Evolutionary conservation across 108 stramenopile species (phyloP).

Genomic region (Bacterosira constricta): DNA sequence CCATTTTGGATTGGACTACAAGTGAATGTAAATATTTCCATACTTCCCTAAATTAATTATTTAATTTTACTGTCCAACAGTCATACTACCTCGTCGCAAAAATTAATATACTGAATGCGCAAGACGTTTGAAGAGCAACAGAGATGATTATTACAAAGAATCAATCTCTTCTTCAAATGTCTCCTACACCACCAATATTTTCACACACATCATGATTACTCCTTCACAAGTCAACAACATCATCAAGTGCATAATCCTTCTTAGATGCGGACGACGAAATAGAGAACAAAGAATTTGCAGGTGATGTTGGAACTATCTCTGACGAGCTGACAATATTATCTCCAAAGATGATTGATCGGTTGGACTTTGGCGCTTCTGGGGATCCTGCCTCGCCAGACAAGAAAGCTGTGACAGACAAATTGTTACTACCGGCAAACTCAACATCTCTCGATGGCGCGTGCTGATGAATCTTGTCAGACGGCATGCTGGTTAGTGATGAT

Average conservation of each 20-base stretch:
- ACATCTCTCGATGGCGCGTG: neutral
- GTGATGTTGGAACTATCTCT: neutral
- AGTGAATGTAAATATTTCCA: too few species aligned
- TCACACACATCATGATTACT: neutral
- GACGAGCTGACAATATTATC: neutral
- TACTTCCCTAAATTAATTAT: too few species aligned
- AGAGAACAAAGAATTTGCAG: neutral
- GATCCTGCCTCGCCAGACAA: neutral
- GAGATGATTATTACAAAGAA: neutral
- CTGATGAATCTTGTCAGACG: neutral
- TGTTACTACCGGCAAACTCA: neutral
- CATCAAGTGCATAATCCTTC: neutral
- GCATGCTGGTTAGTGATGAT: neutral
- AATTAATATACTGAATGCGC: neutral
- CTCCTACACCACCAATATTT: neutral
- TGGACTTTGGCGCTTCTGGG: neutral
- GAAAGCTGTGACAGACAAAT: slow-evolving; percentile 4
- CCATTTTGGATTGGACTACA: too few species aligned
- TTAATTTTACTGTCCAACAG: too few species aligned
- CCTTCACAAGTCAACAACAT: slow-evolving; percentile 9
- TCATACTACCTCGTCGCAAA: too few species aligned
- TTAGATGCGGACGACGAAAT: neutral
- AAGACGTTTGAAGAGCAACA: neutral
- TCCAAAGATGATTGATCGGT: neutral
- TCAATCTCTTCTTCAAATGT: neutral